These are phyloP conservation scores for Neofusicoccum cordaticola DNA, from an alignment of 2,329 filamentous ascomycete species.

Conservation along the genomic window DNA sequence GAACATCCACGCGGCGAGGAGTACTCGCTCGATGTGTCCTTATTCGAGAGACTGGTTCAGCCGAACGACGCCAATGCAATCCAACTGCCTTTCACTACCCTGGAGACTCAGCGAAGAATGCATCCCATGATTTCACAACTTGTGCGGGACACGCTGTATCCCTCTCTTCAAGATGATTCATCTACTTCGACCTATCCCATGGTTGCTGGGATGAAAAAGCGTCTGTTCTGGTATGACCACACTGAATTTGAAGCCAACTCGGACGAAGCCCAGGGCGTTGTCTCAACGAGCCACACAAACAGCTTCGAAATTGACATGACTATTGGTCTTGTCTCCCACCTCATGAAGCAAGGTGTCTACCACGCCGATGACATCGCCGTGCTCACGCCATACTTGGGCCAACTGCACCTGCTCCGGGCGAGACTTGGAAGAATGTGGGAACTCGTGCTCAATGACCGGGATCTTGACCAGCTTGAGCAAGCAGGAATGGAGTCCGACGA, in stretches of 20 bases:
- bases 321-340: constrained; percentile 59
- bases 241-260: constrained; percentile 41
- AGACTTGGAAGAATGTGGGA: constrained; percentile 52
- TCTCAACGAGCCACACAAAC: constrained; percentile 52
- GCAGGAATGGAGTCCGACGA: constrained; percentile 27
- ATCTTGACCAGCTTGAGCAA: constrained; percentile 52
- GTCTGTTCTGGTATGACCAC: constrained; percentile 65
- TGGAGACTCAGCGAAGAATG: constrained; percentile 65
- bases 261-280: neutral
- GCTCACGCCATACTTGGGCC: constrained; percentile 63
- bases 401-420: constrained; percentile 52
- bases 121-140: constrained; percentile 60
- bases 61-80: constrained; percentile 9
- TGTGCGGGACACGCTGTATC: constrained; percentile 58
- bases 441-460: constrained; percentile 63
- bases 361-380: constrained; percentile 63
- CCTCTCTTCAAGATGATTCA: constrained; percentile 51
- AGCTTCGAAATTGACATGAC: constrained; percentile 63
- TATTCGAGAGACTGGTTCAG: constrained; percentile 60
- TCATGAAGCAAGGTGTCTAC: constrained; percentile 65
- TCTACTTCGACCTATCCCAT: constrained; percentile 41
- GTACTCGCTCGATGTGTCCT: constrained; percentile 57
- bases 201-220: constrained; percentile 53
- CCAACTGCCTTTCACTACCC: constrained; percentile 20
- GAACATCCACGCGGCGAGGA: constrained; percentile 48